Evolutionary conservation across 306 rosid species (phyloP), one percentile per base, ranked within the genome.

Genomic region (Mucuna pruriens): DNA sequence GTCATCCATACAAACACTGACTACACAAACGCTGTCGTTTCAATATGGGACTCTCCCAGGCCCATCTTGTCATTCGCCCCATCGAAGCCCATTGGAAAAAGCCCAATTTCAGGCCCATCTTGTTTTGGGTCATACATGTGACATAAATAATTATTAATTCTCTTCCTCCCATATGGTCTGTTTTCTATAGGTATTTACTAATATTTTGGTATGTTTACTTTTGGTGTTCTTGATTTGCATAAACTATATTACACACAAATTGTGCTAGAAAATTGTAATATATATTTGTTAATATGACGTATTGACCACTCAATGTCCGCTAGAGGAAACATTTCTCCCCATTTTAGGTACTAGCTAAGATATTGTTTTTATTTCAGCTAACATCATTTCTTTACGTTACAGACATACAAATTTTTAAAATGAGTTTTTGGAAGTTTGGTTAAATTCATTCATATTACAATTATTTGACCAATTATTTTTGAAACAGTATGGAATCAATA

Each of bases 21-120:
- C 29, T n/a, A 16, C n/a, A 0, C 7, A 58, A 40, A 83, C 76
- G 76, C 9, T 34, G 80, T 44, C 83, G 80, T 72, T 71, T 70
- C 2, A 1, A 5, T 5, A 4, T 4, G 4, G n/a, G 20, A 20
- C 1, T n/a, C 8, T 58, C 5, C 0, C 11, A 16, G 45, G 75
- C 82, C 45, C 40, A 78, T 54, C 9, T 52, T 52, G 1, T 7
- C 17, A 6, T 3, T 6, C 29, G 3, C 0, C 0, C n/a, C 13
- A 66, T 23, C 39, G 9, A 31, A 44, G 71, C 61, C 70, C 76
- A 79, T 10, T 55, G 11, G 38, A 7, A 45, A 63, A 76, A 76
- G 62, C 62, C 70, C 70, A 58, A 72, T 0, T 5, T 20, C 23
- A 54, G n/a, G n/a, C n/a, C n/a, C n/a, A n/a, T n/a, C 7, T 19